A percentile compares a stretch with the other conserved stretches of the same genome.
phyloP scores from a whole-genome alignment of 2,329 filamentous ascomycete species.

The Neopestalotiopsis clavispora region DNA sequence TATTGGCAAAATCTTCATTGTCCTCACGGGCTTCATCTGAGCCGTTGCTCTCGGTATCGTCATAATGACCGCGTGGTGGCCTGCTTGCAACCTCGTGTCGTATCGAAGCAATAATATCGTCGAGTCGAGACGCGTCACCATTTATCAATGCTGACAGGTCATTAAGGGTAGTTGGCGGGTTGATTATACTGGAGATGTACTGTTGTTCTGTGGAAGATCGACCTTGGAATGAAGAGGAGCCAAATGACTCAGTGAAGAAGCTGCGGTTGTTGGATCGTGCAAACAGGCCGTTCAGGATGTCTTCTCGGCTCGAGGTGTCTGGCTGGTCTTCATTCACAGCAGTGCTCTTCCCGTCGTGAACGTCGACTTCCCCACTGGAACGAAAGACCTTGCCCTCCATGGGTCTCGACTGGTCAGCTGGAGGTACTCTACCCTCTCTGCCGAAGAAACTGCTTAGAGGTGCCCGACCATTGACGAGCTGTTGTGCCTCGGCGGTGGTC shows the following conservation, averaged over 20 bases:
- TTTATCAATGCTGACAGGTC: conserved; percentile 35
- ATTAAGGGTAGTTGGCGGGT: conserved; percentile 35
- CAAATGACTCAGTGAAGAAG: conserved; percentile 39
- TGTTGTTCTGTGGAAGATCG: conserved; percentile 29
- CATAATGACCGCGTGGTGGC: conserved; percentile 23
- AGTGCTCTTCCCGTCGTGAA: conserved; percentile 61
- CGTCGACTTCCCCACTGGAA: conserved; percentile 66
- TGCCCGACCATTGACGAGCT: conserved; percentile 76
- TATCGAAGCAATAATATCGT: conserved; percentile 37
- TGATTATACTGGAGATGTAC: conserved; percentile 36
- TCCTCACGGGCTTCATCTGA: conserved; percentile 33
- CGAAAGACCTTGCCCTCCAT: conserved; percentile 71
- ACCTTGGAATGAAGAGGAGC: conserved; percentile 28
- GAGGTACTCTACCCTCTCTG: conserved; percentile 71
- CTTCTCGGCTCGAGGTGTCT: conserved; percentile 65
- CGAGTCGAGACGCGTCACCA: conserved; percentile 34
- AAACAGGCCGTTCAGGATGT: conserved; percentile 62
- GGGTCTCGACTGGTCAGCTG: conserved; percentile 62
- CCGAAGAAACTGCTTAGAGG: conserved; percentile 78
- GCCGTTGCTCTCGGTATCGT: conserved; percentile 25
- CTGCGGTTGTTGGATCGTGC: conserved; percentile 35
- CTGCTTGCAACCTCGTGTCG: conserved; percentile 25
- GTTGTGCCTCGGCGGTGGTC: conserved; percentile 75
- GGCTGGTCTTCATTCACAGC: conserved; percentile 64
- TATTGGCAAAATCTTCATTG: conserved; percentile 17